A percentile compares a stretch with the other conserved stretches of the same genome.
Conservation (phyloP, 78 protist species). For the Mastigamoeba balamuthi region DNA sequence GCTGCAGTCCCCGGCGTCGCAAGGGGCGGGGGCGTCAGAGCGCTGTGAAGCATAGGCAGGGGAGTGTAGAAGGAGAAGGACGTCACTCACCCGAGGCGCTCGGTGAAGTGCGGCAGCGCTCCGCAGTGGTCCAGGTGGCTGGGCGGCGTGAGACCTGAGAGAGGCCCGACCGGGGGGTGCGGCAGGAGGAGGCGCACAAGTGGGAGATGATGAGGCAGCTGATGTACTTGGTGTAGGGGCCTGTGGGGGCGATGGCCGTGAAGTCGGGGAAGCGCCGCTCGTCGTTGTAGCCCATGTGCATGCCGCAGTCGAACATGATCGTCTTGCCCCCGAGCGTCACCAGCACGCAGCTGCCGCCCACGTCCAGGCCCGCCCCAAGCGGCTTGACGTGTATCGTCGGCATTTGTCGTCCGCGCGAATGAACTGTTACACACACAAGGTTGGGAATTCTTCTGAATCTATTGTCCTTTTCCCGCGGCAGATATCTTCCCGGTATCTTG, state of each 20-base stretch:
- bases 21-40: too few relatives aligned
- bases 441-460: too few relatives aligned
- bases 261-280: conserved; percentile 90
- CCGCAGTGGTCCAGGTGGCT: conserved; percentile 95
- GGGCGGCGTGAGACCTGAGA: not conserved
- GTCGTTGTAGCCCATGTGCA: conserved; percentile 95
- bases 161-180: not conserved
- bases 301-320: conserved; percentile 93
- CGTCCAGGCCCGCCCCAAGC: conserved; percentile 83
- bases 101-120: conserved; percentile 93
- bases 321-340: conserved; percentile 75
- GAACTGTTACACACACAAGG: too few relatives aligned
- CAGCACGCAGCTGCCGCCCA: conserved; percentile 87
- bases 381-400: too few relatives aligned
- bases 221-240: conserved; percentile 25
- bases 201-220: conserved; percentile 72
- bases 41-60: not conserved
- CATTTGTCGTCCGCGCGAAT: too few relatives aligned
- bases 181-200: conserved; percentile 24
- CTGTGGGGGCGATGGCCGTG: conserved; percentile 42
- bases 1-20: too few relatives aligned
- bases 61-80: not conserved
- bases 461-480: too few relatives aligned
- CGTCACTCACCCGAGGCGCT: conserved; percentile 36
- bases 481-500: too few relatives aligned